These are phyloP conservation scores for Oryza meyeriana DNA, from an alignment of 176 grass and related monocot species.

Conservation along the genomic window DNA sequence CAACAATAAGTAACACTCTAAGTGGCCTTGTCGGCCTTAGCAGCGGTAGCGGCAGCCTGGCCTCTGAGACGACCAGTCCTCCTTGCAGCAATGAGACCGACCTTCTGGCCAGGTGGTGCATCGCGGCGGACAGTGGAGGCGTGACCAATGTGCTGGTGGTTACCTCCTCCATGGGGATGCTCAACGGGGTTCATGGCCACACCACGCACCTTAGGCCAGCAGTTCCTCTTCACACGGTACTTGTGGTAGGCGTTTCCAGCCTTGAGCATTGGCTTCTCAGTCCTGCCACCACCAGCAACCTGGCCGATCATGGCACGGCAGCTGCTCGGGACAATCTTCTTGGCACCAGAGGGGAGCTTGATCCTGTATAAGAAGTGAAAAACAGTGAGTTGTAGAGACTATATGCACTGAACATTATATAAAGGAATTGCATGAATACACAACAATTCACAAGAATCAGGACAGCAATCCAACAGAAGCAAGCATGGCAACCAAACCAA, in stretches of 20 bases:
- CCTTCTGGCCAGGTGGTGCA: constrained; percentile 88
- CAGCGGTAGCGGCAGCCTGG: constrained; percentile 74
- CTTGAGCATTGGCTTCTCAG: constrained; percentile 86
- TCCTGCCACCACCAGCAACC: constrained; percentile 86
- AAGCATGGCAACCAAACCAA: neutral
- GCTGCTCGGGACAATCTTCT: constrained; percentile 83
- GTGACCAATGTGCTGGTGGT: constrained; percentile 96
- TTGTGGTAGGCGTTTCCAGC: constrained; percentile 96
- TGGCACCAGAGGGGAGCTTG: constrained; percentile 96
- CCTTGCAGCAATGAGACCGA: constrained; percentile 87
- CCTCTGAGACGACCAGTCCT: constrained; percentile 89
- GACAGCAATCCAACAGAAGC: neutral
- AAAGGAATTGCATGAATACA: neutral
- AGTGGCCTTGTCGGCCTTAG: constrained; percentile 81
- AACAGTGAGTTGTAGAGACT: neutral
- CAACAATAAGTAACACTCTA: constrained; percentile 41
- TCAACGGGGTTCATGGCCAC: constrained; percentile 97
- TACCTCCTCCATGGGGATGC: constrained; percentile 97
- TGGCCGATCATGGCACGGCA: constrained; percentile 94
- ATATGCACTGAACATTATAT: neutral
- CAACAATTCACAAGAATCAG: neutral
- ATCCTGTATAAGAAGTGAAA: constrained; percentile 35
- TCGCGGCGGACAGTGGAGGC: constrained; percentile 87
- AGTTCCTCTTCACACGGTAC: constrained; percentile 87
- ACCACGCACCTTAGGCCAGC: constrained; percentile 99